A percentile compares a stretch with the other conserved stretches of the same genome.
phyloP scores from a whole-genome alignment of 257 asterid genomes.

The Ligustrum vulgare region DNA sequence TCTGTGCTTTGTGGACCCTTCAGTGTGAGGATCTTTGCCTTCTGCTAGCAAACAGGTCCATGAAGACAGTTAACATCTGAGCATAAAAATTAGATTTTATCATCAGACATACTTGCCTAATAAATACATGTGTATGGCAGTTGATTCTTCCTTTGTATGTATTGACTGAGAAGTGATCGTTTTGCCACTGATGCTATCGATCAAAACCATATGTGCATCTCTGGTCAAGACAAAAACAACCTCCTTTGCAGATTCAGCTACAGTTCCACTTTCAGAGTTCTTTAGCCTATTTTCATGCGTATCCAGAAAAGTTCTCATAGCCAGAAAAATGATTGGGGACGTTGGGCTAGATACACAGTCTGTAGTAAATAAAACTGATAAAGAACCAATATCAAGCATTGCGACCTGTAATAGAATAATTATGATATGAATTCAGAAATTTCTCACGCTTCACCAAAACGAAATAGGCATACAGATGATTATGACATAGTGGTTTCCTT shows the following conservation, averaged over 20 bases:
- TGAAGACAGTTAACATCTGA: constrained; percentile 27
- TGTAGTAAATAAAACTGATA: constrained; percentile 65
- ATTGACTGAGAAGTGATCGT: constrained; percentile 48
- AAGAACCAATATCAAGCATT: constrained; percentile 66
- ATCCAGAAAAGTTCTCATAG: constrained; percentile 41
- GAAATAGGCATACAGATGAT: neutral
- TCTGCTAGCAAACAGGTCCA: constrained; percentile 48
- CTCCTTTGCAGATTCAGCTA: constrained; percentile 46
- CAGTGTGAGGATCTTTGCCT: constrained; percentile 33
- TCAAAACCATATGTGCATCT: constrained; percentile 60
- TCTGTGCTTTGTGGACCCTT: constrained; percentile 42
- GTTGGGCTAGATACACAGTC: constrained; percentile 55
- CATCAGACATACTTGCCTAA: constrained; percentile 61
- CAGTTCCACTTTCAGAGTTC: constrained; percentile 43
- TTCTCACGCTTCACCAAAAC: neutral
- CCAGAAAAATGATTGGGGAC: constrained; percentile 61
- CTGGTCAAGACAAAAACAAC: constrained; percentile 55
- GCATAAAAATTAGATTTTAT: constrained; percentile 16
- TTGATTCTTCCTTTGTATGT: constrained; percentile 50
- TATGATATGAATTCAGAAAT: constrained; percentile 24
- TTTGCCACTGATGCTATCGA: constrained; percentile 63
- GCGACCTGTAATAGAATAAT: constrained; percentile 64
- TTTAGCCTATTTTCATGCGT: constrained; percentile 31
- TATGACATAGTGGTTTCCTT: neutral
- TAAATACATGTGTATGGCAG: constrained; percentile 63